Conservation (phyloP, 768 basidiomycete genomes). For the Galerina sulciceps region DNA sequence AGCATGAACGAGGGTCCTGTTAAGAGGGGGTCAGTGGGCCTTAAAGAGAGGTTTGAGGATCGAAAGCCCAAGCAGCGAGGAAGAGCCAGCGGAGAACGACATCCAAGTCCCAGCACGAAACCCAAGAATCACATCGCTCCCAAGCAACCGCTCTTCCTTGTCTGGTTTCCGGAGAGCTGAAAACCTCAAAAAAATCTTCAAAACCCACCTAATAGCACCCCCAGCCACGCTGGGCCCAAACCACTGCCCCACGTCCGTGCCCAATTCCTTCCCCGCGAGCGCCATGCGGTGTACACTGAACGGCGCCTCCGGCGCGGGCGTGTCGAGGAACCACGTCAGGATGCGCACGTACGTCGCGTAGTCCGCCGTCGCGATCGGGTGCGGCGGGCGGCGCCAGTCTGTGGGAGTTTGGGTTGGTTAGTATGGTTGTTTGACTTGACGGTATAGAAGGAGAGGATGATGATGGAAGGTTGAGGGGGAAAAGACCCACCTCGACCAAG, state of each 20-base stretch:
- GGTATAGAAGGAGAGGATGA: too few relatives aligned
- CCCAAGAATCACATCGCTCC: too few relatives aligned
- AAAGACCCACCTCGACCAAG: slow-evolving; percentile 52
- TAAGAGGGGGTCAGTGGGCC: not conserved
- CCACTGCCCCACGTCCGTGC: slow-evolving; percentile 96
- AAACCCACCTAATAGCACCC: slow-evolving; percentile 84
- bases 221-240: slow-evolving; percentile 98
- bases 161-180: too few relatives aligned
- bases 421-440: not conserved
- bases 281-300: slow-evolving; percentile 98
- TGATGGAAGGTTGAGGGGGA: not conserved
- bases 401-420: not conserved
- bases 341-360: slow-evolving; percentile 92
- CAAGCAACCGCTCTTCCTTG: too few relatives aligned
- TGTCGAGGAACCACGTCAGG: slow-evolving; percentile 94
- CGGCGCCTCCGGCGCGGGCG: slow-evolving; percentile 80
- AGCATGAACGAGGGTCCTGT: slow-evolving; percentile 72
- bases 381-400: slow-evolving; percentile 87
- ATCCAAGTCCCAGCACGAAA: too few relatives aligned
- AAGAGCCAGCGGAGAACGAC: too few relatives aligned
- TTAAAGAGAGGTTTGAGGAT: not conserved
- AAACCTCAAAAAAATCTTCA: not conserved
- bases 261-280: slow-evolving; percentile 90
- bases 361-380: slow-evolving; percentile 58
- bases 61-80: too few relatives aligned